These are phyloP conservation scores for Ilyonectria robusta DNA, from an alignment of 2,329 filamentous ascomycete species.

Conservation along the genomic window DNA sequence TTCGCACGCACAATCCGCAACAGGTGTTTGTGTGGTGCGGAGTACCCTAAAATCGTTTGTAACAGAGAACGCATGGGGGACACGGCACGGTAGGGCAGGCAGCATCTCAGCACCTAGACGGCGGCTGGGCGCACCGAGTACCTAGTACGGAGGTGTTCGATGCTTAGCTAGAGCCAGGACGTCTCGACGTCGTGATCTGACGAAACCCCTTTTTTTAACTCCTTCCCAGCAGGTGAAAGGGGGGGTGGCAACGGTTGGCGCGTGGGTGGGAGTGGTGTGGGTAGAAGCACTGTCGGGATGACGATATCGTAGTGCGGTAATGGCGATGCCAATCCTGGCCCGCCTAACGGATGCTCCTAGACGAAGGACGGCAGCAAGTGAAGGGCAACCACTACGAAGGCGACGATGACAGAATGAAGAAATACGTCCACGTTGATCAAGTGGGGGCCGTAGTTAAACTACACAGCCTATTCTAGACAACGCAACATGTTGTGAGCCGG, in stretches of 20 bases:
- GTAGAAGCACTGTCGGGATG: slow-evolving; percentile 39
- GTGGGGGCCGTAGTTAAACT: background rate
- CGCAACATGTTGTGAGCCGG: too few relatives aligned
- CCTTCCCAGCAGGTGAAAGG: background rate
- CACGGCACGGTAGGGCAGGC: background rate
- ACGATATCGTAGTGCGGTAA: slow-evolving; percentile 34
- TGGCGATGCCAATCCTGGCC: slow-evolving; percentile 30
- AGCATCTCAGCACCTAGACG: background rate
- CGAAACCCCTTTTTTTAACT: background rate
- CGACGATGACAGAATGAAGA: slow-evolving; percentile 15
- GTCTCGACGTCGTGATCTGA: background rate
- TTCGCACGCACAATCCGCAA: background rate
- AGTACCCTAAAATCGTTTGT: slow-evolving; percentile 1
- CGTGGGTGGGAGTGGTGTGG: slow-evolving; percentile 15
- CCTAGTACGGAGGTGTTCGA: too few relatives aligned
- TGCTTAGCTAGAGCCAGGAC: background rate
- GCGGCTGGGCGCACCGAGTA: too few relatives aligned
- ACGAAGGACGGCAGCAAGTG: background rate
- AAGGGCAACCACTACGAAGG: slow-evolving; percentile 4
- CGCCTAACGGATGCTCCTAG: slow-evolving; percentile 1
- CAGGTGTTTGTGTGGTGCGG: slow-evolving; percentile 6
- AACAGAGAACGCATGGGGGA: background rate
- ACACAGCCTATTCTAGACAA: background rate
- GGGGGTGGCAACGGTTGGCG: slow-evolving; percentile 25
- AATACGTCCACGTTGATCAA: slow-evolving; percentile 14